Evolutionary conservation across 2,329 filamentous ascomycete genomes (phyloP), one percentile per base, ranked within the genome.

Genomic region (Chaetomiaceae sp.): DNA sequence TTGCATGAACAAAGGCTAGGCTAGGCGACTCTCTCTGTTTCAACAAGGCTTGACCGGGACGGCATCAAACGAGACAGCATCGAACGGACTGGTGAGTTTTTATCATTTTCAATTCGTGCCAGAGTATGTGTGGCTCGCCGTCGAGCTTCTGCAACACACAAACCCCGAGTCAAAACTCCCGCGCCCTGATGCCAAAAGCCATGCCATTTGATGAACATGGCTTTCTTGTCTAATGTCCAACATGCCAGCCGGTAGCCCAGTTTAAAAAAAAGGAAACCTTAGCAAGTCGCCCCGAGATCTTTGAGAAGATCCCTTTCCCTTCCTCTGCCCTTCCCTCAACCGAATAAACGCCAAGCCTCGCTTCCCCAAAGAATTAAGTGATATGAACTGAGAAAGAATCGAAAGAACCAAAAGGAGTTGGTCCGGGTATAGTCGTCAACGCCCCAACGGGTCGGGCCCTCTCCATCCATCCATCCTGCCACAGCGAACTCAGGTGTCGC

Each of bases 271-370:
- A 21, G 47, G 34, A 54, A 49, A 55, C 14, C 6, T 16, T 7
- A 20, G 25, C 20, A 52, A 50, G 34, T 25, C 23, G 37, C 43
- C 42, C 20, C 21, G 30, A 52, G 41, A 58, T 55, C 36, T 51
- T 43, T 48, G 52, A 32, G 46, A 53, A 32, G 46, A 11, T 44
- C 59, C 45, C 38, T 58, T 25, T 46, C 21, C 3, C 33, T 7
- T 5, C 13, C 13, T 32, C 8, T n/a, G 13, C 3, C 43, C 2
- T 5, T 33, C 13, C 33, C 13, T 30, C 47, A 27, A 20, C 18
- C 49, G 52, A 58, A 58, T 56, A 54, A 44, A 34, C 64, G 32
- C 57, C 63, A 66, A 65, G 58, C 63, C 57, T 41, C 54, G 43
- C 55, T 42, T 61, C 62, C 55, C 64, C 64, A 40, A 45, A 52